Evolutionary conservation across 495 filamentous ascomycete genomes (phyloP), one percentile per base, ranked within the genome.

Genomic region (Hypoxylon fuscum): DNA sequence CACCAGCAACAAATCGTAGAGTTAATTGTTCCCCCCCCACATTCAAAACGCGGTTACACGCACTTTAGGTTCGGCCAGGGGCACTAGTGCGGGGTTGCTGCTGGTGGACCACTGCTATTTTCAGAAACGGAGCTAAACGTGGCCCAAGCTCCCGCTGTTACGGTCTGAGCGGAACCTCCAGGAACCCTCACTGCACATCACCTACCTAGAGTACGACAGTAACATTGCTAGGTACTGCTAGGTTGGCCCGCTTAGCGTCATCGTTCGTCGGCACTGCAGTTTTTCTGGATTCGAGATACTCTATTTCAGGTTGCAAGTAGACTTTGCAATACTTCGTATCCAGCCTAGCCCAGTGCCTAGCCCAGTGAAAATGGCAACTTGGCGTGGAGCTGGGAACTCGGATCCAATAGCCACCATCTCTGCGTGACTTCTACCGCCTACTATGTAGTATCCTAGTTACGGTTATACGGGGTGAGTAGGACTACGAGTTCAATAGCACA

Each of bases 131-230:
- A 15, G 35, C 35, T 12, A n/a, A n/a, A 40, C 4, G 34, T 25
- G 55, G 55, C 25, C 37, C 35, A 11, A 58, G 55, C 54, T 57
- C 54, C 23, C 18, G 25, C 10, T 35, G 45, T 58, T 43, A 35
- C 55, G 3, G 31, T 34, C 18, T 22, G 6, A 18, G 43, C 43
- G 43, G 54, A 40, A 17, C 43, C 25, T 32, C 17, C 32, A 14
- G 32, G 35, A 14, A 12, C 29, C 51, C 38, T 37, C 6, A 20
- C 37, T 54, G 50, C 50, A 43, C 48, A 55, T 41, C 18, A n/a
- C 51, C 31, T 14, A 17, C 15, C 48, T n/a, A 29, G 22, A 48
- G 31, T 62, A 29, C 51, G 44, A 62, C 59, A 17, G 53, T 64
- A 64, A 41, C 60, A 64, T 64, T 43, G n/a, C 31, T 34, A 11